These are phyloP conservation scores for Leptodermis oblonga DNA, from an alignment of 257 asterid genomes.

Conservation along the genomic window DNA sequence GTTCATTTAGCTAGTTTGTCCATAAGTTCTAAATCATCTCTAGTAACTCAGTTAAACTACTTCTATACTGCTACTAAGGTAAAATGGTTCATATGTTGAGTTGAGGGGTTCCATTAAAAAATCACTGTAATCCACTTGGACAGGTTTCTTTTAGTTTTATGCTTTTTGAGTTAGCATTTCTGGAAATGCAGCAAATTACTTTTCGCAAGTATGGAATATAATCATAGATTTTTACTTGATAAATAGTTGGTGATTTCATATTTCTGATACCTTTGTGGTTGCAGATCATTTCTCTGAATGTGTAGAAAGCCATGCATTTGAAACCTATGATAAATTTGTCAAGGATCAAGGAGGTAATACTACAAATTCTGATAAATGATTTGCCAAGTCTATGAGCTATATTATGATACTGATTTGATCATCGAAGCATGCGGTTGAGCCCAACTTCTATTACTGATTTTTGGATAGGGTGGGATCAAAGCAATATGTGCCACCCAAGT, in stretches of 20 bases:
- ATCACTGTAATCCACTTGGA: not conserved
- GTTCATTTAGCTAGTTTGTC: not conserved
- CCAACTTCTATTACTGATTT: too few species aligned
- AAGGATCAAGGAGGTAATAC: constrained; percentile 66
- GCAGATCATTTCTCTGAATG: constrained; percentile 98
- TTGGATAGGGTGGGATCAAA: not conserved
- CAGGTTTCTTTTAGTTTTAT: not conserved
- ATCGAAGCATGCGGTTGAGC: not conserved
- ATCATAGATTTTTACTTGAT: not conserved
- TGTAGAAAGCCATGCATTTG: constrained; percentile 91
- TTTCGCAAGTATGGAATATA: not conserved
- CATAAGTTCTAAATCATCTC: not conserved
- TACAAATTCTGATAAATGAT: not conserved
- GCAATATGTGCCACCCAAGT: not conserved
- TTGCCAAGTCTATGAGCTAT: not conserved
- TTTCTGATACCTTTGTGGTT: not conserved
- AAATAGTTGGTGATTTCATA: constrained; percentile 3
- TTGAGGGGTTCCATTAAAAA: not conserved
- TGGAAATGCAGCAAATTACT: not conserved
- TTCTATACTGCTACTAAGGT: not conserved
- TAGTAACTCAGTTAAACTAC: not conserved
- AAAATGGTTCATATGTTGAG: not conserved
- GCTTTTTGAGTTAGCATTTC: not conserved
- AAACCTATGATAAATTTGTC: constrained; percentile 93
- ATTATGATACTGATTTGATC: not conserved